Evolutionary conservation across 805 yeast species (phyloP).

Genomic region (Saccharomycopsis sp.): DNA sequence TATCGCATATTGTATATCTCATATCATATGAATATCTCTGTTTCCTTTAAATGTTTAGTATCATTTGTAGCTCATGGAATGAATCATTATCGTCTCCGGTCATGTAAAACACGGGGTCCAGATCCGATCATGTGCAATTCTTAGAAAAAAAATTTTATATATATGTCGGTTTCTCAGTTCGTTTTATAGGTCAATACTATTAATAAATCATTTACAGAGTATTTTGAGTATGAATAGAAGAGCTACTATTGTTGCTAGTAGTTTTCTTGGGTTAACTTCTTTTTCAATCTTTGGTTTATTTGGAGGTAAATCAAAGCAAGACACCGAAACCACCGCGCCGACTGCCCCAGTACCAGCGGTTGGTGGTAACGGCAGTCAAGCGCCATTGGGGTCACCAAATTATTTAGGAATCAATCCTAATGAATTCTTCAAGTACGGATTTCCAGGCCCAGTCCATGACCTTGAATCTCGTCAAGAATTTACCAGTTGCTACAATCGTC

Average conservation of each 20-base stretch:
- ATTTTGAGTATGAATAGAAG: constrained; percentile 4
- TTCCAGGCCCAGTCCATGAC: constrained; percentile 93
- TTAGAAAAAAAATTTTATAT: too few relatives aligned
- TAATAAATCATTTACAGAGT: too few relatives aligned
- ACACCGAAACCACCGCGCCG: neutral
- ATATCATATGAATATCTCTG: too few relatives aligned
- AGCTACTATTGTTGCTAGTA: neutral
- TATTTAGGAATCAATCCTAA: constrained; percentile 50
- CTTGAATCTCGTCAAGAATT: constrained; percentile 66
- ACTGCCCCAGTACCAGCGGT: neutral
- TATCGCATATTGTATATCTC: too few relatives aligned
- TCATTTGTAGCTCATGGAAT: too few relatives aligned
- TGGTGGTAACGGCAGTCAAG: neutral
- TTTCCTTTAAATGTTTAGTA: too few relatives aligned
- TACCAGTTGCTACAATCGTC: constrained; percentile 79
- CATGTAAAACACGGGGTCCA: too few relatives aligned
- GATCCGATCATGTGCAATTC: too few relatives aligned
- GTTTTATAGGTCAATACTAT: too few relatives aligned
- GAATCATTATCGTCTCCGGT: too few relatives aligned
- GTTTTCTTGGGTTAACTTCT: constrained; percentile 2
- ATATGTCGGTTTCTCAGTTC: too few relatives aligned
- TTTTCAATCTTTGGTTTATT: constrained; percentile 12
- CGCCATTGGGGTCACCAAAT: constrained; percentile 2
- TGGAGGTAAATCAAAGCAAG: constrained; percentile 1
- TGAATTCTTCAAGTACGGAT: constrained; percentile 84